Percentiles rank a stretch among this genome's conserved stretches.
These are phyloP conservation scores for Bipolaris cookei DNA, from an alignment of 2,329 filamentous ascomycete species.

Conservation along the genomic window DNA sequence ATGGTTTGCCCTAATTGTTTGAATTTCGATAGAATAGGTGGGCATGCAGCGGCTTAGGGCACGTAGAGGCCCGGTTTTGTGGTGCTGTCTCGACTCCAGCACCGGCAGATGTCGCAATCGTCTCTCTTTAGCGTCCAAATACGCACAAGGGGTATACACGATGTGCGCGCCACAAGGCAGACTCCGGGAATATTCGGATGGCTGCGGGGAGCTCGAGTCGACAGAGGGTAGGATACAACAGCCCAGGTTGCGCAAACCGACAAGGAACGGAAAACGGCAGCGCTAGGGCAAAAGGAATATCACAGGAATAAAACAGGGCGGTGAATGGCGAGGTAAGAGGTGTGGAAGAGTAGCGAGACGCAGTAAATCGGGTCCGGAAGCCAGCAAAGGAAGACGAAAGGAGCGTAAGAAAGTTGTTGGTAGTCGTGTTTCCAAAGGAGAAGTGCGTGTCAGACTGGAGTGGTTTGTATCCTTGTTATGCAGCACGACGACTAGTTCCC, in stretches of 20 bases:
- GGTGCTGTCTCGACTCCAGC: background rate
- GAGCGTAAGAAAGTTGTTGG: conserved; percentile 1
- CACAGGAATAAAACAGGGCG: background rate
- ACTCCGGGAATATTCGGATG: background rate
- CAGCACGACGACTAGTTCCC: background rate
- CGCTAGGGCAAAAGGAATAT: background rate
- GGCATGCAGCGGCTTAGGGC: background rate
- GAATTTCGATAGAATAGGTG: background rate
- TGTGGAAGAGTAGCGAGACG: background rate
- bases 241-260: background rate
- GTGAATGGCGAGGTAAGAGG: background rate
- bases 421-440: conserved; percentile 6
- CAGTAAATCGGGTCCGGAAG: background rate
- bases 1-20: conserved; percentile 15
- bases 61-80: background rate
- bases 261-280: background rate
- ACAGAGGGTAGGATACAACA: background rate
- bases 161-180: background rate
- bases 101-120: background rate
- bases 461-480: background rate
- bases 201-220: background rate
- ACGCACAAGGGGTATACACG: background rate
- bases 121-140: background rate
- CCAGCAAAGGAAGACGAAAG: background rate
- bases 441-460: conserved; percentile 1